Evolutionary conservation across 2,329 filamentous ascomycete species (phyloP), one percentile per base, ranked within the genome.

Genomic region (Cordyceps militaris): DNA sequence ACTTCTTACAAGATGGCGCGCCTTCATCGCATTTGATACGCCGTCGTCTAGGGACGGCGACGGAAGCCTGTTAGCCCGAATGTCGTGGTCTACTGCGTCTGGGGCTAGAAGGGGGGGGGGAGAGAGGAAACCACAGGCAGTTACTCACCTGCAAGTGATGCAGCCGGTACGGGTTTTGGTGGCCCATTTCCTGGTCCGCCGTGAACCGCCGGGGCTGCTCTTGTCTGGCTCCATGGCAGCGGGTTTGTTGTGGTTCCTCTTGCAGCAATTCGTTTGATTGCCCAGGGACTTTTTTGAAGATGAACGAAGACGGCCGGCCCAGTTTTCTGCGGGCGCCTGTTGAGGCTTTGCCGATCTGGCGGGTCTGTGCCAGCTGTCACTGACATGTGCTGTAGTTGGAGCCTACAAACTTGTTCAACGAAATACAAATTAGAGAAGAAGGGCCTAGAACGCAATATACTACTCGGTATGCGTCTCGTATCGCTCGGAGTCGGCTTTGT

Each of bases 11-110:
- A 1, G 57, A 30, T 4, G 67, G 67, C 21, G 58, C 49, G 0
- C 54, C 61, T 56, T 69, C 67, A 36, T 69, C 67, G 30, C 67
- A 69, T 57, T 67, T 69, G 38, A 69, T 63, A 44, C 61, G 63
- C 11, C 66, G 62, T 28, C 60, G 59, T 48, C 66, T 67, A 13
- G 19, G 14, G 32, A n/a, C n/a, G 21, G 21, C n/a, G 21, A 19
- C 26, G 40, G 3, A 16, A 6, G 21, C 28, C 21, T 11, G 21
- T 44, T 40, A 40, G 36, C 36, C n/a, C 36, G 34, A 5, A 40
- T 28, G 16, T 16, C 14, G 28, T 28, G 10, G 9, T 23, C 21
- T 13, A 4, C 40, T 24, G 40, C 19, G 40, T 23, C 19, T 13
- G 21, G 19, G 21, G 19, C 10, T 23, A 16, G 19, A 10, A 13